Evolutionary conservation across 2,329 filamentous ascomycete genomes (phyloP), one percentile per base, ranked within the genome.

Genomic region (Pyrenophora seminiperda): DNA sequence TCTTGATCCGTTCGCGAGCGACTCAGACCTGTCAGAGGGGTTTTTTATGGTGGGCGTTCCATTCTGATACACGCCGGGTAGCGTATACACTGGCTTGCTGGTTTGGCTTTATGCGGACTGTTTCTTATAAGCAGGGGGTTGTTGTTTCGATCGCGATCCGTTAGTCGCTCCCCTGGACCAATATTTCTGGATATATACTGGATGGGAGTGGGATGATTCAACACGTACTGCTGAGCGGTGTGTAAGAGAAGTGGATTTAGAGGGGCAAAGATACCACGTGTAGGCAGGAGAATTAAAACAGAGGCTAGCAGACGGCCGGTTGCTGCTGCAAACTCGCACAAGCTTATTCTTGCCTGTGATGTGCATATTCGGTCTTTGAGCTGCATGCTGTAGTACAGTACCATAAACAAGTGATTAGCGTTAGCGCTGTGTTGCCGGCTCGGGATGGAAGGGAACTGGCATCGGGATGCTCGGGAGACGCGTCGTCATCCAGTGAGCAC

Each of bases 191-290:
- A 34, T 33, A 30, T 41, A 47, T 36, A 36, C 27, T 14, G 33
- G 31, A 18, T 1, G 31, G 18, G 34, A 6, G 18, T 27, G 34
- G 36, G 5, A 47, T 31, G 44, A 30, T 41, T 17, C 37, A 43
- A 48, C 33, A 41, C 39, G 34, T 43, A 36, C 39, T 47, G 49
- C 49, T 49, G 49, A 45, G 32, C 45, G 45, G 49, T 40, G 36
- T 50, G 37, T 31, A 50, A 31, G 41, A 32, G 15, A 14, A n/a
- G 10, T 38, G 20, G 31, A 34, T 31, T 30, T 18, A 20, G 10
- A 18, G 22, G 24, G 42, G 42, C 32, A n/a, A 18, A 14, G 22
- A 15, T 31, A 37, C 22, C 24, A 33, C 17, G 22, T 37, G 30
- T 30, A 31, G 42, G 24, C 27, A 29, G n/a, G 30, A 17, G 14